Evolutionary conservation across 2,329 filamentous ascomycete species (phyloP), one percentile per base, ranked within the genome.

Genomic region (Lachnellula arida): DNA sequence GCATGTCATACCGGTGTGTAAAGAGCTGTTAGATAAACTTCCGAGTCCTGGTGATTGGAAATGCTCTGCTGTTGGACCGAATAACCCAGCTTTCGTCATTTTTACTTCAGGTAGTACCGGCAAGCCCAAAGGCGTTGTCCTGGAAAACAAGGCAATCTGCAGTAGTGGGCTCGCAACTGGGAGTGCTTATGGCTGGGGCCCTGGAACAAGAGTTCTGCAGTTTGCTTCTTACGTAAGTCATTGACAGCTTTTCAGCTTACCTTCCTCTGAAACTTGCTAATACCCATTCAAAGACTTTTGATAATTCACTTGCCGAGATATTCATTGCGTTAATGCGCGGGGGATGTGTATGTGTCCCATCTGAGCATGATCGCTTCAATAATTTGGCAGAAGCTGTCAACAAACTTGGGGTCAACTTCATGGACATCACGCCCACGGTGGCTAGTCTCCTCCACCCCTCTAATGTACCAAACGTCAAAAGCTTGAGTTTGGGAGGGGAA

Each of bases 21-120:
- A 55, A 43, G 43, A 44, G 11, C 42, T 53, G 17, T n/a, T 53
- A 6, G 28, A 47, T 17, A n/a, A n/a, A 47, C 39, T 23, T 32
- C 17, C 22, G 17, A 52, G 40, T 19, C 34, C 35, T 7, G 22
- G 17, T 37, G 37, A 34, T 8, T 28, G 40, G 25, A 17, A 15
- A 12, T 25, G 49, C 19, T 22, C 46, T 42, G 22, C 46, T 19
- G 54, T 54, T 9, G 22, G 8, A 3, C 46, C 59, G n/a, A n/a
- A 40, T 17, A 55, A 60, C 49, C 51, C 55, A 3, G 54, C 53
- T 19, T 60, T 51, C 39, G 51, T 60, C 4, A 54, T 62, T 17
- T 62, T 54, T 46, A 60, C 60, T 9, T 62, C 60, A 22, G 60
- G 60, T 14, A 56, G 53, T 34, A 60, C 60, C 2, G 60, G 60